Conservation (phyloP, 169 alveolate species). For the Theileria parva region DNA sequence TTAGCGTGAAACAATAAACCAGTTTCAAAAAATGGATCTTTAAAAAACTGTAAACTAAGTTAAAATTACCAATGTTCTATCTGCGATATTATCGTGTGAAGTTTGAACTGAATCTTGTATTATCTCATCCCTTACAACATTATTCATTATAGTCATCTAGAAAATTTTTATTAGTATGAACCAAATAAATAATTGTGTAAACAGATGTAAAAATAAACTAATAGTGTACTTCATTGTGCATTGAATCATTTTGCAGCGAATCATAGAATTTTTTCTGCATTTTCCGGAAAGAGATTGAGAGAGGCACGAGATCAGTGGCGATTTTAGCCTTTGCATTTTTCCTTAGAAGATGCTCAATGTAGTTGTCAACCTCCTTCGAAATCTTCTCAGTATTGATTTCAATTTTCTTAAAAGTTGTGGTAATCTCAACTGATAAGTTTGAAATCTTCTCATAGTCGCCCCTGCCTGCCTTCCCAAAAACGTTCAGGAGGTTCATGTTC, state of each 20-base stretch:
- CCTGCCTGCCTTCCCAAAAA: conserved; percentile 53
- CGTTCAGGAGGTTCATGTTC: conserved; percentile 52
- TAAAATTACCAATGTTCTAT: conserved; percentile 39
- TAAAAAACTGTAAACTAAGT: not conserved
- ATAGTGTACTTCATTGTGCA: conserved; percentile 1
- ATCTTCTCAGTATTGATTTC: conserved; percentile 58
- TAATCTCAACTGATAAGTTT: conserved; percentile 42
- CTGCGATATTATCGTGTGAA: conserved; percentile 57
- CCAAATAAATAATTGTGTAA: conserved; percentile 7
- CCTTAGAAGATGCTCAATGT: conserved; percentile 62
- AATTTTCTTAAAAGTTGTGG: conserved; percentile 52
- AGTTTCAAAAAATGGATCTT: too few species aligned
- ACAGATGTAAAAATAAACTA: conserved; percentile 5
- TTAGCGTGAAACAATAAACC: too few species aligned
- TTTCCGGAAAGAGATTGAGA: conserved; percentile 41
- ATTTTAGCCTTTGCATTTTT: conserved; percentile 62
- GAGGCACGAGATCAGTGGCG: conserved; percentile 48
- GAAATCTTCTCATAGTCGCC: conserved; percentile 45
- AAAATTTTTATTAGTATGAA: not conserved
- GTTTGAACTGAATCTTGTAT: conserved; percentile 61
- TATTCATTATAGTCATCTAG: conserved; percentile 3
- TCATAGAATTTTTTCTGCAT: conserved; percentile 58
- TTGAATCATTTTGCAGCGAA: conserved; percentile 44
- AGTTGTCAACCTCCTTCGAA: conserved; percentile 34
- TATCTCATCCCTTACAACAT: conserved; percentile 27